Evolutionary conservation across 2,329 filamentous ascomycete genomes (phyloP).

Genomic region (Colletotrichum viniferum): DNA sequence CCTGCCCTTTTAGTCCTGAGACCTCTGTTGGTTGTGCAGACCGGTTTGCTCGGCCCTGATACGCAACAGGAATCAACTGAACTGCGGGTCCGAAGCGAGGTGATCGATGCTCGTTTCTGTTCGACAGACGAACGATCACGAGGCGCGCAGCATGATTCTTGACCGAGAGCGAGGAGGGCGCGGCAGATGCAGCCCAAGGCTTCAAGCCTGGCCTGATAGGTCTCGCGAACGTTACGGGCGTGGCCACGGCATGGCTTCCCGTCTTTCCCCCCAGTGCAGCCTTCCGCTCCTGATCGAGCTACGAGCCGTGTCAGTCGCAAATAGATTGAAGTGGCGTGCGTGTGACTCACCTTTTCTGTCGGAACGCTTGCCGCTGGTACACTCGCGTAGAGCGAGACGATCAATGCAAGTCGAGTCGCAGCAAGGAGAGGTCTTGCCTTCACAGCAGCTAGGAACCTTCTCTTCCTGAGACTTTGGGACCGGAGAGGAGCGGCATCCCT

Average conservation of each 20-base stretch:
- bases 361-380: constrained; percentile 26
- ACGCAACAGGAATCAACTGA: constrained; percentile 32
- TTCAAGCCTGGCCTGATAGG: constrained; percentile 47
- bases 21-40: neutral
- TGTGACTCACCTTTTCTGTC: neutral
- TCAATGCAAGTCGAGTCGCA: constrained; percentile 48
- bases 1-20: neutral
- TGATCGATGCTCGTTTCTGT: constrained; percentile 30
- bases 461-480: neutral
- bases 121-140: constrained; percentile 28
- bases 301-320: neutral
- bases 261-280: constrained; percentile 12
- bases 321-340: neutral
- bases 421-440: constrained; percentile 42
- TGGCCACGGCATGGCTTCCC: constrained; percentile 43
- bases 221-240: constrained; percentile 33
- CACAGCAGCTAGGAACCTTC: constrained; percentile 41
- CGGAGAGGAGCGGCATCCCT: neutral
- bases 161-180: constrained; percentile 52
- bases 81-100: constrained; percentile 14
- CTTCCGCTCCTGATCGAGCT: neutral
- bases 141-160: constrained; percentile 53
- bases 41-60: neutral
- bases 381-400: constrained; percentile 47
- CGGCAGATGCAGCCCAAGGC: constrained; percentile 60